Evolutionary conservation across 495 filamentous ascomycete species (phyloP), one percentile per base, ranked within the genome.

Genomic region (Podospora fimiseda): DNA sequence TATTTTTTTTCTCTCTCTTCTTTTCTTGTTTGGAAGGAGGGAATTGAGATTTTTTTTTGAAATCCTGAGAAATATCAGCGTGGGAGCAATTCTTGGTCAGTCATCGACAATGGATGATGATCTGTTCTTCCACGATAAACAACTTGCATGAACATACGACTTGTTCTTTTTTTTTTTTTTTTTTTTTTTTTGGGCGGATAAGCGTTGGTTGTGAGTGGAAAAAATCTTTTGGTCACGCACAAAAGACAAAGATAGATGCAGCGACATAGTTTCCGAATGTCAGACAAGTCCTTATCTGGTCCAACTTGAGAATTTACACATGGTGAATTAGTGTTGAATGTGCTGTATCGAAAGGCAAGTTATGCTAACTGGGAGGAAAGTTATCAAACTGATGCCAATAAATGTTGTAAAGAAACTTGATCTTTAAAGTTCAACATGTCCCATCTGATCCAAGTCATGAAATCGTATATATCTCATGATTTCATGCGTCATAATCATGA

Each of bases 261-360:
- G 40, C 53, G 50, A 62, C 57, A 55, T 60, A 62, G 60, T 52
- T 55, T 54, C 50, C 38, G 24, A 60, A 62, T 62, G 60, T 55
- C 60, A 60, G 48, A 47, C 43, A 40, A 41, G 39, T 33, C 27
- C 27, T 33, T 33, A 6, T 33, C 27, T 33, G 27, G 5, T 33
- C 11, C 27, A 33, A 6, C 27, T 11, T 33, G 27, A 33, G 11
- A 33, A 33, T n/a, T n/a, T n/a, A n/a, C n/a, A n/a, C n/a, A n/a
- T n/a, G n/a, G n/a, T n/a, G n/a, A n/a, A n/a, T n/a, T n/a, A n/a
- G n/a, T n/a, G n/a, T n/a, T n/a, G n/a, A n/a, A n/a, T n/a, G n/a
- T n/a, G n/a, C n/a, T n/a, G n/a, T n/a, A n/a, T n/a, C n/a, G n/a
- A n/a, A n/a, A n/a, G n/a, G n/a, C n/a, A n/a, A n/a, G n/a, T n/a